Base-by-base conservation (phyloP, 352 stramenopile species). In the Peronospora farinosa region DNA sequence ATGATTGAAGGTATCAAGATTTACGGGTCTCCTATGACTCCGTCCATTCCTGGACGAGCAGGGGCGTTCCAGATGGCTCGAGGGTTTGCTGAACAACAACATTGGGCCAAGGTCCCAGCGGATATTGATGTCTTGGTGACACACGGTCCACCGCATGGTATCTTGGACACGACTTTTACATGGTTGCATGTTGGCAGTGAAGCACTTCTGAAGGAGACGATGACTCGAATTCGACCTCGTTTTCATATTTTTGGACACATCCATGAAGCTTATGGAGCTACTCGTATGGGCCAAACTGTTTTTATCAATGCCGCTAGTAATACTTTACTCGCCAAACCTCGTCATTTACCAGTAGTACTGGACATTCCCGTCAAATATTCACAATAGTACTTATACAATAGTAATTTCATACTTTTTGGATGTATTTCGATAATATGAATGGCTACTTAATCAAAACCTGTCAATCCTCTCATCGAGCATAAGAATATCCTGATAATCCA, bases 231-330 rank as follows among this genome's bases (percentile, higher is more conserved):
- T 17, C 69, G 74, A 19, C 90, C 88, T 12, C 63, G 75, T 28
- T 84, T 95, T 40, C 82, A 96, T 58, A 56, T 97, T 4, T 97
- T 96, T 63, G 90, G 88, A 28, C 90, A 97, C 65, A 95, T 97
- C 53, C 90, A 97, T 56, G 84, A 97, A 64, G 78, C 69, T 10
- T 92, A 89, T 43, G 90, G 90, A 54, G 69, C 75, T 16, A 75
- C 73, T 15, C 79, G 63, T 13, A 64, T 95, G 51, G 86, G 82
- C 9, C 58, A 55, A 3, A 97, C 88, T 0, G 64, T 89, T 5
- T 97, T 89, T 47, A 72, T 97, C 44, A 97, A 97, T 58, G 86
- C 84, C 31, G 72, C 85, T 7, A 95, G 67, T 6, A 92, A 57
- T 54, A 92, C 74, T 25, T 54, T 91, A 44, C 53, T 80, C 0